A percentile compares a stretch with the other conserved stretches of the same genome.
These are phyloP conservation scores for Fusarium sp. DNA, from an alignment of 2,329 filamentous ascomycete genomes.

Conservation along the genomic window DNA sequence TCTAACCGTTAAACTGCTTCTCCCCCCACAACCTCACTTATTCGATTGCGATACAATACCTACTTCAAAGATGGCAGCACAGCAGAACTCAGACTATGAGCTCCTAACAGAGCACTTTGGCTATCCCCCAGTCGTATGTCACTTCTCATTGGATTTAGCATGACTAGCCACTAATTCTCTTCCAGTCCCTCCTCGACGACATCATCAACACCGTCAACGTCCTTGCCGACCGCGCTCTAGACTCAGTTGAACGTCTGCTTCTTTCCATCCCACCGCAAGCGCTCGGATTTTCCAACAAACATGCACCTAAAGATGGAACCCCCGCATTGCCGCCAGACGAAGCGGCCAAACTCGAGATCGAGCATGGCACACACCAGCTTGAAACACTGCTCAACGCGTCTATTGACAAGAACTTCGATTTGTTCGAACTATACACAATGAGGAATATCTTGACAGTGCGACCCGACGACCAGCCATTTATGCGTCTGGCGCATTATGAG, in stretches of 20 bases:
- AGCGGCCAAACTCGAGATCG: conserved; percentile 74
- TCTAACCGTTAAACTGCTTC: conserved; percentile 1
- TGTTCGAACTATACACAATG: conserved; percentile 89
- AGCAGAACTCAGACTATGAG: conserved; percentile 64
- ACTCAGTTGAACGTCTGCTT: conserved; percentile 86
- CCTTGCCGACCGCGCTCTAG: conserved; percentile 88
- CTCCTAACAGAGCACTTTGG: conserved; percentile 95
- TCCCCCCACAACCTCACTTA: background rate
- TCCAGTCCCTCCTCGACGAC: conserved; percentile 91
- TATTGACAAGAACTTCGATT: conserved; percentile 87
- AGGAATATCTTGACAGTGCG: conserved; percentile 81
- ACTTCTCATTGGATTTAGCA: background rate
- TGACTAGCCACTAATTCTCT: background rate
- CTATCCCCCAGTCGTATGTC: conserved; percentile 87
- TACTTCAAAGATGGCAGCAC: conserved; percentile 45
- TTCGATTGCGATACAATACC: background rate
- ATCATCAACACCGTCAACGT: conserved; percentile 98
- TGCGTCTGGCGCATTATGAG: conserved; percentile 87
- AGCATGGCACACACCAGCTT: conserved; percentile 86
- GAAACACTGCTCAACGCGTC: conserved; percentile 84
- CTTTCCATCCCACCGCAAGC: conserved; percentile 76
- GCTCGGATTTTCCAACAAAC: conserved; percentile 78
- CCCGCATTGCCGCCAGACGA: conserved; percentile 55
- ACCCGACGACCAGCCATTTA: conserved; percentile 78
- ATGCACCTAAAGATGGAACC: conserved; percentile 51